Percentiles rank a stretch among this genome's conserved stretches.
Evolutionary conservation across 768 basidiomycete species (phyloP).

Genomic region (Leccinum subtestaceum): DNA sequence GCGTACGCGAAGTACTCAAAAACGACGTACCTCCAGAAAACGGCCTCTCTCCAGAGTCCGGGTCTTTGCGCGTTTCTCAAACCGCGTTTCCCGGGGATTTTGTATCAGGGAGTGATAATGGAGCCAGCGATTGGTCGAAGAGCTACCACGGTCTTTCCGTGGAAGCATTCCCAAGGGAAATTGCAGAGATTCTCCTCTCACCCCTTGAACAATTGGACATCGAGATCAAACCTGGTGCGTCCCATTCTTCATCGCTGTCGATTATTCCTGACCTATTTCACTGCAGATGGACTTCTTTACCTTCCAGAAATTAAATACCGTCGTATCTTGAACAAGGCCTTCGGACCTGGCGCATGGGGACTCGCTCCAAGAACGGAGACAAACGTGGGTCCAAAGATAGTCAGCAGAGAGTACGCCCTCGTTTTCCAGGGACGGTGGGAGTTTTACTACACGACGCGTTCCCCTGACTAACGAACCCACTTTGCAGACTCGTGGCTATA

Average conservation of each 20-base stretch:
- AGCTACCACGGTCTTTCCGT: conserved; percentile 80
- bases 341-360: conserved; percentile 97
- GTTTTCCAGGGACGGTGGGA: conserved; percentile 86
- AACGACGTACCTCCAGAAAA: conserved; percentile 18
- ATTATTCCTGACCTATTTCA: neutral
- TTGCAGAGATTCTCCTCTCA: conserved; percentile 67
- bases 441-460: neutral
- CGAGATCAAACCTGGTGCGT: conserved; percentile 89
- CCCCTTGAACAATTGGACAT: conserved; percentile 77
- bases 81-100: conserved; percentile 30
- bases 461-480: neutral
- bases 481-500: conserved; percentile 74
- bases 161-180: conserved; percentile 74
- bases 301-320: conserved; percentile 97
- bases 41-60: conserved; percentile 9
- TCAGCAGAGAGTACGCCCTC: conserved; percentile 91
- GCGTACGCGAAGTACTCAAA: conserved; percentile 10
- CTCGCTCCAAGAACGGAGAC: conserved; percentile 92
- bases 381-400: conserved; percentile 82
- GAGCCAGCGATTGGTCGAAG: conserved; percentile 78
- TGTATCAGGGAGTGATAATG: conserved; percentile 16
- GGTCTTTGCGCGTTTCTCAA: conserved; percentile 14
- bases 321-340: conserved; percentile 85
- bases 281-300: conserved; percentile 84
- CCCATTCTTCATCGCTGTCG: neutral